Evolutionary conservation across 2,329 filamentous ascomycete species (phyloP), one percentile per base, ranked within the genome.

Genomic region (Macroventuria anomochaeta): DNA sequence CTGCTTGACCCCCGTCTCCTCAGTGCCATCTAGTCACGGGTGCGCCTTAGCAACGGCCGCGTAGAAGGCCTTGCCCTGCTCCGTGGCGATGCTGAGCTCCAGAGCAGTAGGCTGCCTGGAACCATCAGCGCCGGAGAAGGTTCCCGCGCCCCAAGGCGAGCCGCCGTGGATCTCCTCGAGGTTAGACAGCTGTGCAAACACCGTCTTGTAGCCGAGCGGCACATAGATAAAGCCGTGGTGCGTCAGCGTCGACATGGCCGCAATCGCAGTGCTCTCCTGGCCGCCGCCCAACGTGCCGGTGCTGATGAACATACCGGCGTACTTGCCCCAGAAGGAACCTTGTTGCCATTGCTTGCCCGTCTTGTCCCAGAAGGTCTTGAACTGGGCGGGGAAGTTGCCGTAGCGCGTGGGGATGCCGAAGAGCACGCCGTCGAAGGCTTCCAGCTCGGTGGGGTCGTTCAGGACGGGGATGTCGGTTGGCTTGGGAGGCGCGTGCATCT

Each of bases 171-270:
- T 83, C 81, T 97, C 92, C 25, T 72, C 73, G 29, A 96, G 76
- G 78, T 93, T 88, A 62, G 87, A 74, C 62, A 96, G 78, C 60
- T 86, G 78, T 55, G 73, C 63, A 73, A 96, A 97, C 42, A 86
- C 79, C 68, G 88, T 90, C 79, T 90, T 88, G 83, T 96, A 97
- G 50, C 95, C 95, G 48, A 97, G 83, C 41, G 95, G 95, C n/a
- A 97, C 92, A 76, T 89, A 97, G 82, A 95, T 88, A 80, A 97
- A 89, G 70, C 95, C 95, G 81, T 97, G 95, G 80, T 97, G 95
- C 57, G 88, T 77, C 48, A 97, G 81, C 15, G 93, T 97, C 71
- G 88, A 91, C 85, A 97, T 86, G 73, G 88, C 80, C 28, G 88
- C 82, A 60, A 97, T 80, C 64, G 85, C 88, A 40, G 95, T 99